Evolutionary conservation across 345 rosid genomes (phyloP).

Genomic region (Murraya koenigii): DNA sequence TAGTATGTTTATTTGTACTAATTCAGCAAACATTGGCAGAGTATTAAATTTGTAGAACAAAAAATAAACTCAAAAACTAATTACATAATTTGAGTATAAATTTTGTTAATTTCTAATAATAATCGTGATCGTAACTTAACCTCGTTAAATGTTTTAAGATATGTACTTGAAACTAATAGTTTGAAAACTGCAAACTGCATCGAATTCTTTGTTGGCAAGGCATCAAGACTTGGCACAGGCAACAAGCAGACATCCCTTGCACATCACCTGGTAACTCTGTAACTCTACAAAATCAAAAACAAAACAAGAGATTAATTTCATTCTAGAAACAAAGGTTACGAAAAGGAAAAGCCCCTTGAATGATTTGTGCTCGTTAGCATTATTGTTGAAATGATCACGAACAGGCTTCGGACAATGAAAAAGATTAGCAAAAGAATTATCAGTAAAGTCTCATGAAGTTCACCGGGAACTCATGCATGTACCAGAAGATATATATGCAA

Average conservation of each 20-base stretch:
- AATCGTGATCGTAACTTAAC: no score
- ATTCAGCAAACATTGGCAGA: no score
- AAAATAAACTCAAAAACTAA: no score
- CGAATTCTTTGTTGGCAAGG: background rate
- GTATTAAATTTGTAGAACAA: no score
- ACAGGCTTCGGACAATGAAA: slow-evolving; percentile 53
- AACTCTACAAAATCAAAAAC: slow-evolving; percentile 39
- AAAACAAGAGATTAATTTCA: background rate
- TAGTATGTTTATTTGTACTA: no score
- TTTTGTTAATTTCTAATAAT: no score
- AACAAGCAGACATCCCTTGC: background rate
- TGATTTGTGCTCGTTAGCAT: slow-evolving; percentile 22
- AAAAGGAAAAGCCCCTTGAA: background rate
- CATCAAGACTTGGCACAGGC: background rate
- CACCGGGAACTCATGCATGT: no score
- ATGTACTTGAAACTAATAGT: background rate
- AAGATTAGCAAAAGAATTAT: background rate
- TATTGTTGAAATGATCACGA: slow-evolving; percentile 65
- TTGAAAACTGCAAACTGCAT: background rate
- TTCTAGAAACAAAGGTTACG: background rate
- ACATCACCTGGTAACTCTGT: slow-evolving; percentile 50
- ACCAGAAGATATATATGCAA: no score
- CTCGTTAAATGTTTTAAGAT: no score
- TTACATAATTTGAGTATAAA: no score
- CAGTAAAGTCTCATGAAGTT: background rate